Evolutionary conservation across 1,139 yeast species (phyloP).

Genomic region (Saccharomyces pastorianus): DNA sequence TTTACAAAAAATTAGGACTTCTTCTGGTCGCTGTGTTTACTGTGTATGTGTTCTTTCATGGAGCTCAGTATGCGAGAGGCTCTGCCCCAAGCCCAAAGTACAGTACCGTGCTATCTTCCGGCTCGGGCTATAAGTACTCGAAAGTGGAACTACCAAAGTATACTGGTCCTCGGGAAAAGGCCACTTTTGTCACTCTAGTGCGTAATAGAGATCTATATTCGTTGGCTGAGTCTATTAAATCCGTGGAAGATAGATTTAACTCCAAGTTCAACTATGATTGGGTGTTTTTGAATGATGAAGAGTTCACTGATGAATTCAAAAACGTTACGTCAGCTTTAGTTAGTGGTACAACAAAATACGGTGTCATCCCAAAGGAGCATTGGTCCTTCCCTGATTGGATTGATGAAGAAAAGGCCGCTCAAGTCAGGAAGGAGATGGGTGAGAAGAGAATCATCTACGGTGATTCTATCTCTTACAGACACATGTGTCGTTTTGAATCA

Average conservation of each 20-base stretch:
- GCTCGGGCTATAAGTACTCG: conserved; percentile 16
- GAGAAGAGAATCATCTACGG: conserved; percentile 50
- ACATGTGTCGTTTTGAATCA: conserved; percentile 69
- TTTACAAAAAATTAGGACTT: conserved; percentile 10
- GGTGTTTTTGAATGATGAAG: conserved; percentile 65
- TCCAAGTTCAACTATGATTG: conserved; percentile 58
- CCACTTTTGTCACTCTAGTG: conserved; percentile 67
- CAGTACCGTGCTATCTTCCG: not conserved
- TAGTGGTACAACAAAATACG: conserved; percentile 42
- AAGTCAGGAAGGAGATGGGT: conserved; percentile 43
- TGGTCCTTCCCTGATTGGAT: conserved; percentile 55
- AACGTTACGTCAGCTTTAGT: conserved; percentile 30
- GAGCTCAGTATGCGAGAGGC: conserved; percentile 1
- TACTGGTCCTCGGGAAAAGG: conserved; percentile 39
- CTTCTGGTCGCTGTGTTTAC: conserved; percentile 6
- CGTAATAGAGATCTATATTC: conserved; percentile 59
- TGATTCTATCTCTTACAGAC: conserved; percentile 52
- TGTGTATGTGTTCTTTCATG: conserved; percentile 5
- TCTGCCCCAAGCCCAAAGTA: not conserved
- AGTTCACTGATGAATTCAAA: conserved; percentile 41
- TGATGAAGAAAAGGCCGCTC: conserved; percentile 50
- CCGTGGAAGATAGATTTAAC: conserved; percentile 69
- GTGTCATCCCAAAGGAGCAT: conserved; percentile 40
- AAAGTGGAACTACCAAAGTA: conserved; percentile 7
- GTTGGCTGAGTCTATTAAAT: conserved; percentile 51